phyloP scores from a whole-genome alignment of 768 basidiomycete species.

The Gautieria morchelliformis region DNA sequence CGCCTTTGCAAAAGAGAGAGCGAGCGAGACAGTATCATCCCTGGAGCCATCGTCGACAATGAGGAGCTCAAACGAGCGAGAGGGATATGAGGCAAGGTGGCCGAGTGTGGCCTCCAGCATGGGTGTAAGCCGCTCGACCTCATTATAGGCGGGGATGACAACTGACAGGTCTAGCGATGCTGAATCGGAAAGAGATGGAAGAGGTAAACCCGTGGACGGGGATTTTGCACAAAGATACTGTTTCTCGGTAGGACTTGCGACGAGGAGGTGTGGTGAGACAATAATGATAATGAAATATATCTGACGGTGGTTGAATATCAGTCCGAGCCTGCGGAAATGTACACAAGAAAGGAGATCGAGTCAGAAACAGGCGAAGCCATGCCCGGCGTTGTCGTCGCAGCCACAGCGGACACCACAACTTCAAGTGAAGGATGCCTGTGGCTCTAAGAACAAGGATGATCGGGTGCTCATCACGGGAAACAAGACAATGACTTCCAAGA shows the following conservation, averaged over 20 bases:
- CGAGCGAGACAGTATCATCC: conserved; percentile 61
- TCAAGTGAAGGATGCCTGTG: neutral
- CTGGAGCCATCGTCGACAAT: conserved; percentile 86
- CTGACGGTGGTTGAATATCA: conserved; percentile 36
- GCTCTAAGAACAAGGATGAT: conserved; percentile 11
- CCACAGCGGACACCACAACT: neutral
- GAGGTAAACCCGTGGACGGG: conserved; percentile 41
- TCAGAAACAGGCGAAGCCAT: neutral
- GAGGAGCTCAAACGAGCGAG: conserved; percentile 67
- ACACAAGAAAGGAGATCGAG: neutral
- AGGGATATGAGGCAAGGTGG: conserved; percentile 38
- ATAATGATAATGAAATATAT: conserved; percentile 59
- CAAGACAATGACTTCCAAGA: neutral
- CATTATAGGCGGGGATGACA: conserved; percentile 89
- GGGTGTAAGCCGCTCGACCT: conserved; percentile 56
- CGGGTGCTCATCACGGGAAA: conserved; percentile 1
- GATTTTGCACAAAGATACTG: conserved; percentile 52
- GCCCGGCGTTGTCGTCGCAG: conserved; percentile 5
- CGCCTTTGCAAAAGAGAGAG: conserved; percentile 51
- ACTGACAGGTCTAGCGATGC: conserved; percentile 65
- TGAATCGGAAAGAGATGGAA: conserved; percentile 43
- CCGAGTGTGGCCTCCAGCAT: conserved; percentile 76
- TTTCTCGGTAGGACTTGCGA: conserved; percentile 56
- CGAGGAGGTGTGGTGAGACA: conserved; percentile 64
- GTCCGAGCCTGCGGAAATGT: neutral